Percentiles rank a stretch among this genome's conserved stretches.
These are phyloP conservation scores for Cyberlindnera suaveolens DNA, from an alignment of 805 yeast genomes.

Conservation along the genomic window DNA sequence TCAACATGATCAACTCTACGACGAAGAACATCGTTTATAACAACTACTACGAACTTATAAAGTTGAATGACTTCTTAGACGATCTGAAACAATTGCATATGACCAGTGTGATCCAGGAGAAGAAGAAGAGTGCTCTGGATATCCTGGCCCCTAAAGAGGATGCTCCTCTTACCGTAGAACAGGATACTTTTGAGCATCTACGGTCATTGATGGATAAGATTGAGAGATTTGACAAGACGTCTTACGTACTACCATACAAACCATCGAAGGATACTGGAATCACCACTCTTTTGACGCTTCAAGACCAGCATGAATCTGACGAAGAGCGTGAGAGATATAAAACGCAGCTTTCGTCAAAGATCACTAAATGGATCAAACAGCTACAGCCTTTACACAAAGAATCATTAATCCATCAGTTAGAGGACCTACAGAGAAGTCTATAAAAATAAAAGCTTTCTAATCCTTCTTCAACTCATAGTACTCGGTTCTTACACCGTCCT, in stretches of 20 bases:
- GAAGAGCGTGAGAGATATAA: slow-evolving; percentile 4
- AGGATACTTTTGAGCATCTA: slow-evolving; percentile 8
- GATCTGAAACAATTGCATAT: slow-evolving; percentile 25
- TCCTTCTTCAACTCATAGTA: slow-evolving; percentile 85
- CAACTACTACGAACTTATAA: slow-evolving; percentile 67
- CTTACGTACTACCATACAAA: background rate
- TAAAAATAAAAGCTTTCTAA: slow-evolving; percentile 26
- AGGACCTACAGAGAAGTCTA: slow-evolving; percentile 9
- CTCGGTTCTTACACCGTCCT: slow-evolving; percentile 84
- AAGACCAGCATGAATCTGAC: background rate
- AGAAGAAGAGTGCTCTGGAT: slow-evolving; percentile 10
- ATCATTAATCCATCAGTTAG: slow-evolving; percentile 10
- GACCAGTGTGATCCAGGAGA: slow-evolving; percentile 1
- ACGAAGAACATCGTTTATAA: slow-evolving; percentile 70
- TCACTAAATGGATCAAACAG: slow-evolving; percentile 8
- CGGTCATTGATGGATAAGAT: slow-evolving; percentile 19
- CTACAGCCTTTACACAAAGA: background rate
- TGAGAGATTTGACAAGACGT: slow-evolving; percentile 10
- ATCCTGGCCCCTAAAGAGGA: slow-evolving; percentile 5
- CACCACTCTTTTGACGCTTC: slow-evolving; percentile 3
- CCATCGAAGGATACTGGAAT: background rate
- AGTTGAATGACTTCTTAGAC: slow-evolving; percentile 51
- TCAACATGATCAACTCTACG: slow-evolving; percentile 50
- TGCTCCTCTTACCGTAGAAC: background rate
- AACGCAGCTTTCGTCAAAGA: background rate